Conservation (phyloP, 2,329 filamentous ascomycete genomes). For the Fusarium nodosum region DNA sequence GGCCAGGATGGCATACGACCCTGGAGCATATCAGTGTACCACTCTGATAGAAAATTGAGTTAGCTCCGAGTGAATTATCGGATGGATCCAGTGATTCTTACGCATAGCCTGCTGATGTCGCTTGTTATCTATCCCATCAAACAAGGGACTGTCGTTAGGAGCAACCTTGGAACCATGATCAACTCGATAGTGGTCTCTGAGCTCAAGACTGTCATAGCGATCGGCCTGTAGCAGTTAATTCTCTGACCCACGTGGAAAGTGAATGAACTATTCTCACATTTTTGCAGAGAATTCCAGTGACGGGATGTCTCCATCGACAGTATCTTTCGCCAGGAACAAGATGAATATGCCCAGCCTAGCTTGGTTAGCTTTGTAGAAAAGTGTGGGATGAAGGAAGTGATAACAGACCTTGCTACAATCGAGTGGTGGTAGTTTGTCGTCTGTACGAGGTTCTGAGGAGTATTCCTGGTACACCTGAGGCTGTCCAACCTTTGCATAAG, state of each 20-base stretch:
- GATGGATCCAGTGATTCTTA: neutral
- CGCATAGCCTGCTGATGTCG: neutral
- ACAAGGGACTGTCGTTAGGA: too few species aligned
- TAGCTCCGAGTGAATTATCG: neutral
- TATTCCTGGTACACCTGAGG: neutral
- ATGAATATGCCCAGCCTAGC: neutral
- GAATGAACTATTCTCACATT: neutral
- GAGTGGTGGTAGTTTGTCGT: neutral
- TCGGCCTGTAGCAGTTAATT: neutral
- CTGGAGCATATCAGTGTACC: neutral
- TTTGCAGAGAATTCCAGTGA: neutral
- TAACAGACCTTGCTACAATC: neutral
- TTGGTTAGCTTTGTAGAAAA: neutral
- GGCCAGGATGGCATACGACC: neutral
- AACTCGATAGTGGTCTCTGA: neutral
- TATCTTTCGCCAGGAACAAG: neutral
- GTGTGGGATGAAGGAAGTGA: too few species aligned
- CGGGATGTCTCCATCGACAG: slow-evolving; percentile 6
- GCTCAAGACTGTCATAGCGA: neutral
- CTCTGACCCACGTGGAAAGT: neutral
- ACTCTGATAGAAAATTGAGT: neutral
- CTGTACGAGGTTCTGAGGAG: neutral
- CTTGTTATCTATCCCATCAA: neutral
- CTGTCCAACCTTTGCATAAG: neutral
- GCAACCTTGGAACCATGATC: neutral